Base-by-base conservation (phyloP, 768 basidiomycete species). In the Dioszegia aurantiaca region DNA sequence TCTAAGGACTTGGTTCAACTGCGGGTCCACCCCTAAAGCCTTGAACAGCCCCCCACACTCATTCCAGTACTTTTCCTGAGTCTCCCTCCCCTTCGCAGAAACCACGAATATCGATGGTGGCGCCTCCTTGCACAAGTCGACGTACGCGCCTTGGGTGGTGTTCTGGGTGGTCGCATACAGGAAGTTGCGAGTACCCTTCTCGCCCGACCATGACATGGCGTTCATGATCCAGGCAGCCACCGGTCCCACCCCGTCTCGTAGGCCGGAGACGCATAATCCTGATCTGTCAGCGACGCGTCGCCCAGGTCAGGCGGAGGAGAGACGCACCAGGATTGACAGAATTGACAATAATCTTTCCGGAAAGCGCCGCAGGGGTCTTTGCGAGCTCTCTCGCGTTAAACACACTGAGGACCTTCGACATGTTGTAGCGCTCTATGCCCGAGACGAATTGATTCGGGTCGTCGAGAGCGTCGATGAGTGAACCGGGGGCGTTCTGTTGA, bases 51-150 rank as follows among this genome's bases (percentile, higher is more conserved):
- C 51, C 21, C 40, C 3, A 23, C 23, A 24, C 37, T 53, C 51
- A n/a, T 39, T 40, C 51, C 51, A 53, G 37, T 53, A 53, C 51
- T 53, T 53, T 23, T 39, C 51, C 51, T 53, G 51, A 36, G 51
- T 40, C 23, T 23, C 39, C 26, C 26, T 53, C 3, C 51, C 51
- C 26, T 53, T 53, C 16, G 51, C 17, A 36, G 51, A 53, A 16
- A 37, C 36, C 9, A 53, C 36, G 23, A 53, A 53, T 3, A 6
- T 27, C 37, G 51, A 53, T 3, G 37, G 37, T 1, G 39, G 36
- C 3, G 21, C 40, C 26, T 53, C 51, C 17, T 27, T 28, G 17
- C 51, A 53, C 4, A 9, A 24, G 16, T 39, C 10, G 9, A 53
- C 16, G 24, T 26, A 53, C 1, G 21, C 37, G 26, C 51, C 51